A percentile compares a stretch with the other conserved stretches of the same genome.
These are phyloP conservation scores for Leptoxyphium fumago DNA, from an alignment of 2,329 filamentous ascomycete genomes.

Conservation along the genomic window DNA sequence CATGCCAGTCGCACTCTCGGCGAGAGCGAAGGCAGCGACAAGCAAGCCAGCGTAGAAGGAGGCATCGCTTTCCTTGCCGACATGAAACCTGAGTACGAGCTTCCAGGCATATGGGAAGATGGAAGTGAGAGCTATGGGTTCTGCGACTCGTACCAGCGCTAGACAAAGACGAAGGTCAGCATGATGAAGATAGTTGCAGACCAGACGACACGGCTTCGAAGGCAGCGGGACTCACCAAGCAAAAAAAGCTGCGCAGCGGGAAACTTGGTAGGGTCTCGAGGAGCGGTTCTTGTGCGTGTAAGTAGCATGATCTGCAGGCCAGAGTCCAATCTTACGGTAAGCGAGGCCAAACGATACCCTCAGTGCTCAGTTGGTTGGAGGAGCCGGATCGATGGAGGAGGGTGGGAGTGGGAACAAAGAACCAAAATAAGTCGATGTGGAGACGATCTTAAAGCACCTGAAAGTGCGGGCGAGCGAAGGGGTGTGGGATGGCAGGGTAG, in stretches of 20 bases:
- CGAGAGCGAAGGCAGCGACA: slow-evolving; percentile 72
- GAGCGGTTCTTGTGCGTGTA: slow-evolving; percentile 38
- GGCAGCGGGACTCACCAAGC: slow-evolving; percentile 46
- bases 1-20: slow-evolving; percentile 72
- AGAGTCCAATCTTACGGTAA: background rate
- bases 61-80: slow-evolving; percentile 59
- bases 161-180: slow-evolving; percentile 2
- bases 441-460: too few species aligned
- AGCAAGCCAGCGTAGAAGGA: slow-evolving; percentile 80
- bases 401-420: too few species aligned
- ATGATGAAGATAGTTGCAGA: background rate
- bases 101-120: slow-evolving; percentile 89
- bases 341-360: too few species aligned
- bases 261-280: slow-evolving; percentile 57
- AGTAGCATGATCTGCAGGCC: slow-evolving; percentile 34
- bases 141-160: slow-evolving; percentile 86
- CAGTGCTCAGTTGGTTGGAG: too few species aligned
- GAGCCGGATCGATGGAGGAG: too few species aligned
- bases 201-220: background rate
- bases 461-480: too few species aligned
- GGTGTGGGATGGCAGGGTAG: too few species aligned
- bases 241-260: slow-evolving; percentile 71
- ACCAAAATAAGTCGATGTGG: too few species aligned
- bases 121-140: slow-evolving; percentile 83
- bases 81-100: slow-evolving; percentile 60